These are phyloP conservation scores for Fusarium virguliforme DNA, from an alignment of 2,329 filamentous ascomycete genomes.

Conservation along the genomic window DNA sequence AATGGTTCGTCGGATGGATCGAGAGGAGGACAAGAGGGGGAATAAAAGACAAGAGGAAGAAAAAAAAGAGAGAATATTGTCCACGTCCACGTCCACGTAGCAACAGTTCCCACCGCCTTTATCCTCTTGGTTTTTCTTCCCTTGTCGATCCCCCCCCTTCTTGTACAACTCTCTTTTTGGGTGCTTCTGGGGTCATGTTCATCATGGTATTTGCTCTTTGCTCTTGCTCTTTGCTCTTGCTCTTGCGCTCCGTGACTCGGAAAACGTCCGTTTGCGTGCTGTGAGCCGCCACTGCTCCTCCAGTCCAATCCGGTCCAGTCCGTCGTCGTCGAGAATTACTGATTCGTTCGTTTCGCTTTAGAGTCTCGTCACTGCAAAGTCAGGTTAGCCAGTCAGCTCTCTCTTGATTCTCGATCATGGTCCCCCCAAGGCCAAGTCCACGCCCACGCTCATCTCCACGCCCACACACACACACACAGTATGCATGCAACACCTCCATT, in stretches of 20 bases:
- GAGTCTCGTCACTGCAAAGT: conserved; percentile 32
- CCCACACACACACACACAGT: conserved; percentile 39
- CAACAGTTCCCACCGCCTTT: conserved; percentile 21
- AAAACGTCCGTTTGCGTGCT: conserved; percentile 25
- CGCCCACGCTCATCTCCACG: conserved; percentile 26
- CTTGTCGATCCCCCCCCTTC: conserved; percentile 21
- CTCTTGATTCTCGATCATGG: conserved; percentile 12
- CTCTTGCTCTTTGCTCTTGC: too few species aligned
- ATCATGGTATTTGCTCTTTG: conserved; percentile 28
- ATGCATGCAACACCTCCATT: conserved; percentile 46
- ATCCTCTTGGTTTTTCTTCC: conserved; percentile 28
- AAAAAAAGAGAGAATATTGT: conserved; percentile 14
- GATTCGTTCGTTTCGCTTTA: conserved; percentile 26
- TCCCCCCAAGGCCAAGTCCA: conserved; percentile 17
- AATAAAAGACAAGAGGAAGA: too few species aligned
- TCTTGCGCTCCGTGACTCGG: conserved; percentile 23
- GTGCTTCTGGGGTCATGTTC: conserved; percentile 20
- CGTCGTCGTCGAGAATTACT: conserved; percentile 28
- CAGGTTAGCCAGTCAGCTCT: conserved; percentile 38
- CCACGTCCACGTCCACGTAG: conserved; percentile 20
- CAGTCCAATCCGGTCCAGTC: conserved; percentile 13
- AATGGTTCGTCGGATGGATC: conserved; percentile 13
- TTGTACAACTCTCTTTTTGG: conserved; percentile 22
- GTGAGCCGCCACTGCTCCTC: conserved; percentile 37
- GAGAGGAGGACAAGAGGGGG: conserved; percentile 16